Evolutionary conservation across 306 rosid species (phyloP), one percentile per base, ranked within the genome.

Genomic region (Canavalia ensiformis): DNA sequence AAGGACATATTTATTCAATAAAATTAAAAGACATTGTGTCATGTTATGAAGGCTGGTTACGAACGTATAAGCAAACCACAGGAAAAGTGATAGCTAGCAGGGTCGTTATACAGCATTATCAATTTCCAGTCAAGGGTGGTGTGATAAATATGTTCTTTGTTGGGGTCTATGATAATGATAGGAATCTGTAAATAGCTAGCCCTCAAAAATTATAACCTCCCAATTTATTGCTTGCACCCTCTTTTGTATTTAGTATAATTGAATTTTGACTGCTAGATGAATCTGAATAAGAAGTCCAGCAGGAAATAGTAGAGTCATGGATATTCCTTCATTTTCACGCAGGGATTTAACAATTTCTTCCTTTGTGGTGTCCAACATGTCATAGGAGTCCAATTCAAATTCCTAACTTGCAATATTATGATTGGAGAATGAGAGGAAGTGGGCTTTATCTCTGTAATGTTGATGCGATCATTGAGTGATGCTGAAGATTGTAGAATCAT

Each of bases 281-380:
- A 37, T 37, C 41, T 2, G 41, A 37, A 37, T 37, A 37, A 37
- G 41, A 41, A 39, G 67, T 65, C 11, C 4, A 1, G 13, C 56
- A 2, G 34, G 34, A 78, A 54, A 69, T 44, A 41, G 77, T 55
- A 13, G 74, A 66, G 49, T 57, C n/a, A 18, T 37, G 49, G 59
- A 41, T n/a, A 62, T 64, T 77, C 66, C 87, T 80, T 84, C 74
- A 41, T 39, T 64, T 34, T 45, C 83, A 85, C 79, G 82, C 72
- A 25, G 59, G 18, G 33, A 67, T 60, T 33, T 28, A 76, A 80
- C 77, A 78, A 77, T 47, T 46, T 72, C 64, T 72, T 75, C 37
- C 35, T 76, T 84, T 44, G 86, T 89, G 89, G 85, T 73, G 41
- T 79, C 72, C 88, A 69, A 54, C 80, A 82, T 80, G 88, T 82